Evolutionary conservation across 2,329 filamentous ascomycete genomes (phyloP).

Genomic region (Podosphaera leucotricha): DNA sequence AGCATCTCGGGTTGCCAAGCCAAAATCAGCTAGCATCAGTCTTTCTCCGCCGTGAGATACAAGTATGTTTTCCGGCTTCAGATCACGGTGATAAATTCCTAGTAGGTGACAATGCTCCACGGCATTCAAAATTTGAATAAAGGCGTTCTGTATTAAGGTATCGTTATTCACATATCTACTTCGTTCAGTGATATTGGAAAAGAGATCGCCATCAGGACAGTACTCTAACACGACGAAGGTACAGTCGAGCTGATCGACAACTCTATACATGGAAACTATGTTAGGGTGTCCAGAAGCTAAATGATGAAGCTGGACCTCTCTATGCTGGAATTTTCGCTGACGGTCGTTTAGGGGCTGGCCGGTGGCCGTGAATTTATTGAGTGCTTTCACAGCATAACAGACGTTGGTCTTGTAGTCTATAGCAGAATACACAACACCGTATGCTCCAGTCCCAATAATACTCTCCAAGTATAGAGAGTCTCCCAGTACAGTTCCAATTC

Average conservation of each 20-base stretch:
- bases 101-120: conserved; percentile 83
- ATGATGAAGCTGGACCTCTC: conserved; percentile 83
- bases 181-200: conserved; percentile 90
- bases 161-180: conserved; percentile 88
- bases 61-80: conserved; percentile 96
- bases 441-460: conserved; percentile 81
- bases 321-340: conserved; percentile 73
- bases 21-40: conserved; percentile 93
- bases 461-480: conserved; percentile 46
- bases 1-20: conserved; percentile 65
- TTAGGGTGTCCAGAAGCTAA: conserved; percentile 73
- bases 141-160: conserved; percentile 61
- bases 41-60: conserved; percentile 73
- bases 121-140: conserved; percentile 89
- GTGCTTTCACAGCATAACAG: conserved; percentile 84
- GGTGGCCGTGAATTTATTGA: conserved; percentile 68
- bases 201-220: conserved; percentile 89
- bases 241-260: conserved; percentile 76
- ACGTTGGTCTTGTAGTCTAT: conserved; percentile 43
- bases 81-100: conserved; percentile 88
- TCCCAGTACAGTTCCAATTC: conserved; percentile 61
- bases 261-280: conserved; percentile 81
- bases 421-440: conserved; percentile 91
- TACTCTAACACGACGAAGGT: conserved; percentile 94
- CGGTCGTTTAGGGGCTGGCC: conserved; percentile 53